Conservation (phyloP, 352 stramenopile genomes). For the Globisporangium nodosum region DNA sequence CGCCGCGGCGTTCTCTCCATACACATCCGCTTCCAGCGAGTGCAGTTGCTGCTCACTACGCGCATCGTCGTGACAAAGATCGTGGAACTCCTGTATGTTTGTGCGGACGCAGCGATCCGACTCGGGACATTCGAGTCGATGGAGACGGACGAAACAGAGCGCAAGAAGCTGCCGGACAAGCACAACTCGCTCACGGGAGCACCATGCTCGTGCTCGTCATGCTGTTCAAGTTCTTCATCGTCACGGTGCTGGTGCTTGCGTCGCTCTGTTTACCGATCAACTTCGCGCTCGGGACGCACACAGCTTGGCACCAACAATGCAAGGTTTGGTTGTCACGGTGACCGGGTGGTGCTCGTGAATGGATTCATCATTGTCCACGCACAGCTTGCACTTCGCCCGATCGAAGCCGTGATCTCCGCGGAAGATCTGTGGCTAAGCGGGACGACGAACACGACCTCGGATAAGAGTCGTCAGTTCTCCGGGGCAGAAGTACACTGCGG, state of each 20-base stretch:
- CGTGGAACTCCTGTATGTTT: neutral
- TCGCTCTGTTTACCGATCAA: slow-evolving; percentile 5
- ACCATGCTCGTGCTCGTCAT: neutral
- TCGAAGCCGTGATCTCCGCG: neutral
- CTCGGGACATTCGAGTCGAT: neutral
- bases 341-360: slow-evolving; percentile 16
- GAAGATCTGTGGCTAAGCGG: slow-evolving; percentile 1
- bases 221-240: slow-evolving; percentile 5
- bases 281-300: neutral
- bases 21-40: neutral
- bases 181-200: slow-evolving; percentile 5
- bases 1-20: neutral
- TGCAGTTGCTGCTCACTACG: neutral
- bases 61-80: neutral
- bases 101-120: neutral
- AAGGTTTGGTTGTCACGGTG: neutral
- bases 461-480: too few species aligned
- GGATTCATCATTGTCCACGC: slow-evolving; percentile 20
- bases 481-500: too few species aligned
- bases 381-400: slow-evolving; percentile 5
- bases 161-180: neutral
- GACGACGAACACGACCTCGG: too few species aligned
- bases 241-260: neutral
- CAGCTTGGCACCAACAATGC: neutral
- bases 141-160: neutral